Evolutionary conservation across 257 asterid genomes (phyloP).

Genomic region (Lycium barbarum): DNA sequence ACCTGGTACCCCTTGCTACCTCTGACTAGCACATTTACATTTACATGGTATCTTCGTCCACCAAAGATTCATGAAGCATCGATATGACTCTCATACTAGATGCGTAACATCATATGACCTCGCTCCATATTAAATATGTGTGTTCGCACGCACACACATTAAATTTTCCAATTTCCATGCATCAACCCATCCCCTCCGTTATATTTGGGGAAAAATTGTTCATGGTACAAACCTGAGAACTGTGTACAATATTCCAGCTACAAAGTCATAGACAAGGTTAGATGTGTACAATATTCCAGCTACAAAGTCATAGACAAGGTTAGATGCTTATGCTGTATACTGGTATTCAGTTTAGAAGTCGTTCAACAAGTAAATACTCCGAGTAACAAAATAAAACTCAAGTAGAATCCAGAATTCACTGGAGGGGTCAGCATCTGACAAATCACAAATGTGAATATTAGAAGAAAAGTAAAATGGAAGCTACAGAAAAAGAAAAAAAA

Average conservation of each 20-base stretch:
- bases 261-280: background rate
- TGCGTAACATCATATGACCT: too few species aligned
- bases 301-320: background rate
- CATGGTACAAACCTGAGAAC: background rate
- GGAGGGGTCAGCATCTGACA: conserved; percentile 14
- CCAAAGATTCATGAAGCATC: too few species aligned
- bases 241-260: background rate
- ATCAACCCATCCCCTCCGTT: too few species aligned
- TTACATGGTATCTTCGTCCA: too few species aligned
- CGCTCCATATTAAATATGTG: too few species aligned
- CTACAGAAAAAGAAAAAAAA: conserved; percentile 9
- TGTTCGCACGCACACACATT: too few species aligned
- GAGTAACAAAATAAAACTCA: background rate
- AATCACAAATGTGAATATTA: background rate
- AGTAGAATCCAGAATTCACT: background rate
- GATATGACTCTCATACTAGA: too few species aligned
- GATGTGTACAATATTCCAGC: background rate
- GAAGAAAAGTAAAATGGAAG: background rate
- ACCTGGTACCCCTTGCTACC: too few species aligned
- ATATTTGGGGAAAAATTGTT: too few species aligned
- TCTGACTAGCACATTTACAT: too few species aligned
- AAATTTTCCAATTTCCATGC: too few species aligned
- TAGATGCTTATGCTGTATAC: too few species aligned
- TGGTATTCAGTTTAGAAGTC: background rate
- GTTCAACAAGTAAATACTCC: background rate